phyloP scores from a whole-genome alignment of 1,139 yeast species.

The Yamadazyma diospyri region DNA sequence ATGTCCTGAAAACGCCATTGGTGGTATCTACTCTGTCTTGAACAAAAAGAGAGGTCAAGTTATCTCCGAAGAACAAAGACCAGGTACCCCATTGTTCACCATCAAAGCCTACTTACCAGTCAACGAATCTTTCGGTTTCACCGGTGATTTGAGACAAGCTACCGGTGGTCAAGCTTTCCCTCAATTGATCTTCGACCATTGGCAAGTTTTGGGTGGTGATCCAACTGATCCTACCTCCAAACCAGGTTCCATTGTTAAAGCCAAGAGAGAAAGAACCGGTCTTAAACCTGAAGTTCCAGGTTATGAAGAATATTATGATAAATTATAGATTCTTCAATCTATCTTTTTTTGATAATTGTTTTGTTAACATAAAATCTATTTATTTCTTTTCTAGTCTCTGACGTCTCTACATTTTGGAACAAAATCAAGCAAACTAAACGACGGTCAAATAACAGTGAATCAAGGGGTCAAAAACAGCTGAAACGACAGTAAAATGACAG shows the following conservation, averaged over 20 bases:
- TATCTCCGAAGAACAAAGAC: conserved; percentile 97
- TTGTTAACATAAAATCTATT: conserved; percentile 12
- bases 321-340: conserved; percentile 62
- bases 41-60: conserved; percentile 99
- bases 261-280: conserved; percentile 96
- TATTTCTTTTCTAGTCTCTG: conserved; percentile 1
- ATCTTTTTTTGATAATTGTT: conserved; percentile 11
- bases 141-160: conserved; percentile 98
- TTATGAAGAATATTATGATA: conserved; percentile 99
- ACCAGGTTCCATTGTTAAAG: conserved; percentile 91
- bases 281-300: conserved; percentile 97
- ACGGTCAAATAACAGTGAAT: no score
- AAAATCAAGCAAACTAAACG: neutral
- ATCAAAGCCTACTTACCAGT: conserved; percentile 99
- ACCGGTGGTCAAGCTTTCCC: conserved; percentile 99
- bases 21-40: conserved; percentile 99
- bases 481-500: no score
- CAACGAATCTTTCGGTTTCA: conserved; percentile 99
- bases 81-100: conserved; percentile 99
- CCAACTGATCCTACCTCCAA: conserved; percentile 88
- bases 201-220: conserved; percentile 89
- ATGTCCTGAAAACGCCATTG: conserved; percentile 99
- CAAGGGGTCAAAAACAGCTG: no score
- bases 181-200: conserved; percentile 99
- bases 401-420: neutral